These are phyloP conservation scores for Sporothrix humicola DNA, from an alignment of 2,329 filamentous ascomycete genomes.

Conservation along the genomic window DNA sequence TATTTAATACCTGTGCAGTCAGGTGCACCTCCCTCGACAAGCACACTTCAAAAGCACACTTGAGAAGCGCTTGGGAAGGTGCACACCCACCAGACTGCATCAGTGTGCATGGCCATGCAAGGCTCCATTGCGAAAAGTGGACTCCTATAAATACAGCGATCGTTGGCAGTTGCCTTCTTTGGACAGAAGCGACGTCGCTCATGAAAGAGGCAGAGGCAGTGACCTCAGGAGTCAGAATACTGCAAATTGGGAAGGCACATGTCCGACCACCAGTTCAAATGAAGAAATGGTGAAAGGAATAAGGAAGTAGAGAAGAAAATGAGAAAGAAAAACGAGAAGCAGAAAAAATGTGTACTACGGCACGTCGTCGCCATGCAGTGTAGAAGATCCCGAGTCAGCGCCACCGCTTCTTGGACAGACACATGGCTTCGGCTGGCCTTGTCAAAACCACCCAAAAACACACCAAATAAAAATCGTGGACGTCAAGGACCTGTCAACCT, in stretches of 20 bases:
- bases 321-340: neutral
- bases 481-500: too few species aligned
- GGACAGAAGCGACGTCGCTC: constrained; percentile 15
- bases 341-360: too few species aligned
- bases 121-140: constrained; percentile 22
- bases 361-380: neutral
- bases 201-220: too few species aligned
- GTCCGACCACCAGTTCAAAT: neutral
- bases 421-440: constrained; percentile 9
- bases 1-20: neutral
- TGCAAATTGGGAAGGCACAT: neutral
- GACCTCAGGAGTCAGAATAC: neutral
- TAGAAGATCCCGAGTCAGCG: neutral
- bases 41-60: too few species aligned
- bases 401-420: constrained; percentile 8
- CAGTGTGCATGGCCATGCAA: neutral
- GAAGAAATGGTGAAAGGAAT: too few species aligned
- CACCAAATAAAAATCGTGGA: too few species aligned
- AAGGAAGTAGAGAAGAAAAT: neutral
- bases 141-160: neutral
- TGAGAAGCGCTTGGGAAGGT: neutral
- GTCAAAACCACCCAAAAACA: too few species aligned
- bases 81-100: constrained; percentile 1
- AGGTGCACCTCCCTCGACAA: too few species aligned
- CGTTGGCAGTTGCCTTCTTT: neutral